Conservation (phyloP, 352 stramenopile genomes). For the Globisporangium emineosum region DNA sequence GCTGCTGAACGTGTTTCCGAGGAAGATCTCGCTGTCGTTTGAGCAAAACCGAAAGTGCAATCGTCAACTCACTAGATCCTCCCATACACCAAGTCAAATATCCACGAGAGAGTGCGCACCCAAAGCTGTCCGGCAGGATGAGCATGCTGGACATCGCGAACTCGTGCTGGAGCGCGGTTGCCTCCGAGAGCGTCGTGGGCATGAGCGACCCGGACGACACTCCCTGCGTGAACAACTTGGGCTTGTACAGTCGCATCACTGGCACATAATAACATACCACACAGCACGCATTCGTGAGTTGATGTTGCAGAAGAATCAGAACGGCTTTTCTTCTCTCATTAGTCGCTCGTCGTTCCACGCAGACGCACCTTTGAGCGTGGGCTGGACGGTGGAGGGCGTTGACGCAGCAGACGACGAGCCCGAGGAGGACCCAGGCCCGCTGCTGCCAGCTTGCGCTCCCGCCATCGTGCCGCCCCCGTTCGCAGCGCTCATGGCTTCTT, state of each 20-base stretch:
- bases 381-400: constrained; percentile 37
- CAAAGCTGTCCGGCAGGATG: constrained; percentile 90
- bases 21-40: constrained; percentile 80
- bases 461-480: neutral
- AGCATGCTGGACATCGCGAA: constrained; percentile 88
- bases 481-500: constrained; percentile 2
- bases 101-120: constrained; percentile 26
- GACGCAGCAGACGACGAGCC: neutral
- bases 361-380: constrained; percentile 69
- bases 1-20: constrained; percentile 91
- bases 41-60: neutral
- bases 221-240: constrained; percentile 69
- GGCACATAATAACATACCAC: neutral
- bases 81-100: neutral
- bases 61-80: neutral
- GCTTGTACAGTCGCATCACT: constrained; percentile 93
- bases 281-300: neutral
- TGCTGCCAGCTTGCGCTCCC: constrained; percentile 6
- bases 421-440: constrained; percentile 18
- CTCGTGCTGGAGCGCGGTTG: constrained; percentile 60
- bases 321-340: neutral
- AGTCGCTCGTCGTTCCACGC: neutral
- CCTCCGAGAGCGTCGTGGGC: constrained; percentile 48
- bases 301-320: neutral
- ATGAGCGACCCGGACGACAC: constrained; percentile 51